Evolutionary conservation across 2,329 filamentous ascomycete genomes (phyloP), one percentile per base, ranked within the genome.

Genomic region (Claviceps purpurea): DNA sequence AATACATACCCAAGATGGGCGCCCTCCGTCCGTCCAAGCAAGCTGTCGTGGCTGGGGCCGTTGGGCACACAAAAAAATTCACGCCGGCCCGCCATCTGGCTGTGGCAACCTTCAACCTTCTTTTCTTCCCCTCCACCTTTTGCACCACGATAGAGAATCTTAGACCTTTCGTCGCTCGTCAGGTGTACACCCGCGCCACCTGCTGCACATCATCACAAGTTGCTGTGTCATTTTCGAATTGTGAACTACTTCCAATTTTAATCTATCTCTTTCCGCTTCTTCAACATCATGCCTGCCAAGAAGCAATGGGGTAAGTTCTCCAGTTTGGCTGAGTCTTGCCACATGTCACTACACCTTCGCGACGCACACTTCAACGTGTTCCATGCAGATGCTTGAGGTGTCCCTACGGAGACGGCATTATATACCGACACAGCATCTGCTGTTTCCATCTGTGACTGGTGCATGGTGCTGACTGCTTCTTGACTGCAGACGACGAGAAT

Each of bases 291-390:
- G 70, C 66, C 70, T 64, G 64, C 68, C 54, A 66, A 63, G 59
- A 68, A 71, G 58, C 59, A 65, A 63, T 72, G 69, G 69, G 69
- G 69, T 72, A 67, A 64, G 69, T 13, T 44, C 42, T 34, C 30
- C 30, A 34, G n/a, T 24, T 13, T 6, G 8, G n/a, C 45, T 50
- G 47, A 44, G 44, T 44, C 46, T 46, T 34, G 49, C 50, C 50
- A 56, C 55, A 49, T 56, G 38, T 40, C 48, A 50, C 47, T 50
- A 30, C 49, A 30, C 46, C 14, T 54, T 37, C 30, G 40, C 47
- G 45, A 37, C 26, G 49, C 39, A 47, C 26, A 41, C 16, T 38
- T 40, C 26, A 44, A 42, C 52, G 39, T 16, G 22, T 26, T 30
- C 45, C 39, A 43, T 51, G 5, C 34, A 48, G 30, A 53, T 52